Conservation (phyloP, 805 yeast species). For the Groenewaldozyma salmanticensis region DNA sequence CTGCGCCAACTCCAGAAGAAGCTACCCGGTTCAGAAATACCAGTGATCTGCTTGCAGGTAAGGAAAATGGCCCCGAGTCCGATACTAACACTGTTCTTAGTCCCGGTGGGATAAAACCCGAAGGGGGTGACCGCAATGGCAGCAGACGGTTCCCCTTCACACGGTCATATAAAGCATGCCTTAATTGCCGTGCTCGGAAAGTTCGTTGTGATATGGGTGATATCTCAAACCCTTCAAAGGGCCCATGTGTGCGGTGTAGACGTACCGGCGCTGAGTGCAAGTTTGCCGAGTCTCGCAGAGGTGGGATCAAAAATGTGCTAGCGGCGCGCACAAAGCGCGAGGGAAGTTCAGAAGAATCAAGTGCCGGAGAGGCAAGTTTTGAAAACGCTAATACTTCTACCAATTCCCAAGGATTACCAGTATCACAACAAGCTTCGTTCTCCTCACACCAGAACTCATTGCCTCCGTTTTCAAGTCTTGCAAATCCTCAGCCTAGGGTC, state of each 20-base stretch:
- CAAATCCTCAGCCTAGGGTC: not conserved
- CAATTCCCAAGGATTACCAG: not conserved
- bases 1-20: too few species aligned
- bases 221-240: constrained; percentile 57
- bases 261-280: constrained; percentile 79
- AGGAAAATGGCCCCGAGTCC: too few species aligned
- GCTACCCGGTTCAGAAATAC: too few species aligned
- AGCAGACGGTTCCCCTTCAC: constrained; percentile 29
- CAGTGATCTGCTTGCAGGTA: too few species aligned
- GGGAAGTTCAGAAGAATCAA: constrained; percentile 29
- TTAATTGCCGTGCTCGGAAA: constrained; percentile 75
- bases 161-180: constrained; percentile 73
- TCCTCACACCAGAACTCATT: too few species aligned
- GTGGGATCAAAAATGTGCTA: constrained; percentile 34
- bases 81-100: too few species aligned
- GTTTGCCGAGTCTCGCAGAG: constrained; percentile 50
- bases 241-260: constrained; percentile 79
- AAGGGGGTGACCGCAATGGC: not conserved
- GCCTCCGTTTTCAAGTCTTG: not conserved
- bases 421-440: too few species aligned
- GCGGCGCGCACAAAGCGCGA: constrained; percentile 31
- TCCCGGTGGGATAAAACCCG: too few species aligned
- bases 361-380: too few species aligned
- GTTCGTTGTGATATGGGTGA: constrained; percentile 82
- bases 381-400: constrained; percentile 1